Conservation (phyloP, 2,329 filamentous ascomycete genomes). For the Coniosporium tulheliwenetii region DNA sequence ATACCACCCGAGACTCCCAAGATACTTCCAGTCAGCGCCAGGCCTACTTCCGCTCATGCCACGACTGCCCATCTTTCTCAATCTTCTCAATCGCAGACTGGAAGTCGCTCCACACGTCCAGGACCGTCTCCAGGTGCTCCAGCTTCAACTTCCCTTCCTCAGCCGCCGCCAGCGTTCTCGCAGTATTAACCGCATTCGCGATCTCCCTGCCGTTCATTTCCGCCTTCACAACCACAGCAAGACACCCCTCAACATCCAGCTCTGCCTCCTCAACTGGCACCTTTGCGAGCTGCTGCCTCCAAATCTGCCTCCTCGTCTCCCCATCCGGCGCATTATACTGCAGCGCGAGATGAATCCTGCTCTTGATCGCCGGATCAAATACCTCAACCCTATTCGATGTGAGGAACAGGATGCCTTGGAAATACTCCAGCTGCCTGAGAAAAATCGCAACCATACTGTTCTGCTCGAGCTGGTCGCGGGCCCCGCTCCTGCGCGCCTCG, state of each 20-base stretch:
- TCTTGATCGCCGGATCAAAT: slow-evolving; percentile 9
- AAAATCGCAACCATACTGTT: slow-evolving; percentile 24
- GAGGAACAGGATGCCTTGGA: slow-evolving; percentile 11
- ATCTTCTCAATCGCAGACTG: no score
- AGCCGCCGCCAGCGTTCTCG: slow-evolving; percentile 5
- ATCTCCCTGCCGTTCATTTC: slow-evolving; percentile 6
- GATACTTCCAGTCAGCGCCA: no score
- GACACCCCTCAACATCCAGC: not conserved
- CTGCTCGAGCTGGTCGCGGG: slow-evolving; percentile 11
- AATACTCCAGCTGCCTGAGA: slow-evolving; percentile 10
- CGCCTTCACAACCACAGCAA: not conserved
- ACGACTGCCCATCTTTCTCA: no score
- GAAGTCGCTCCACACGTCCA: slow-evolving; percentile 3
- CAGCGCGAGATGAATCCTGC: slow-evolving; percentile 8
- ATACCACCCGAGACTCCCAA: no score
- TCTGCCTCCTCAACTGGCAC: not conserved
- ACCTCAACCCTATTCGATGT: slow-evolving; percentile 9
- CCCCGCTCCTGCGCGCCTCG: slow-evolving; percentile 27
- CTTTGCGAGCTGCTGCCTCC: not conserved
- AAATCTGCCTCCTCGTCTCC: slow-evolving; percentile 1
- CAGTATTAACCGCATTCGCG: slow-evolving; percentile 5
- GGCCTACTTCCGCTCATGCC: no score
- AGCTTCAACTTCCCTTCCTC: not conserved
- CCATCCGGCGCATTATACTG: slow-evolving; percentile 6
- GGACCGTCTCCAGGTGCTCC: slow-evolving; percentile 2